Percentiles rank a stretch among this genome's conserved stretches.
Conservation (phyloP, 148 eudicot genomes). For the Selenicereus undatus region DNA sequence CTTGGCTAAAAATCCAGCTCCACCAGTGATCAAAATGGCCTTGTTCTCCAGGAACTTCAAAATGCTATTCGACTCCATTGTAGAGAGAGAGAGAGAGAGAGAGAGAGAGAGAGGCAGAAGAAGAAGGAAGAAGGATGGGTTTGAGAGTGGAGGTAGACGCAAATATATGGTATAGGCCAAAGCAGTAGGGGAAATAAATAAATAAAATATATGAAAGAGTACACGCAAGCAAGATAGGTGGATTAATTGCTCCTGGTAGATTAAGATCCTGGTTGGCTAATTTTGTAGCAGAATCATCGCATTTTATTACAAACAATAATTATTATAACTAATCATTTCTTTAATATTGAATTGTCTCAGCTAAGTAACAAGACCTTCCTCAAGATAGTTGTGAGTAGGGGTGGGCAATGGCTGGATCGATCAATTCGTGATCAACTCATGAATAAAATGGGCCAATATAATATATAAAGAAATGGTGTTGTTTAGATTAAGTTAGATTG, state of each 20-base stretch:
- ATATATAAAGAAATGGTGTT: no score
- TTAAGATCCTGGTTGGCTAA: slow-evolving; percentile 24
- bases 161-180: neutral
- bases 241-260: slow-evolving; percentile 20
- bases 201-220: slow-evolving; percentile 12
- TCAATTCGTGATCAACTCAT: no score
- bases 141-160: neutral
- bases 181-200: neutral
- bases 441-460: no score
- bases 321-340: no score
- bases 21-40: slow-evolving; percentile 61
- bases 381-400: no score
- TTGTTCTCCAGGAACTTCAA: slow-evolving; percentile 44
- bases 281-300: neutral
- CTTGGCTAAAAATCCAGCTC: slow-evolving; percentile 65
- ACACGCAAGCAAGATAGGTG: slow-evolving; percentile 20
- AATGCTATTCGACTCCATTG: slow-evolving; percentile 47
- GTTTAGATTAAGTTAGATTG: no score
- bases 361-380: no score
- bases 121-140: neutral
- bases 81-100: neutral
- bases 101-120: neutral
- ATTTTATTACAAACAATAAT: neutral
- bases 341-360: no score
- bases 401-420: no score